Conservation (phyloP, 1,284 basidiomycete species). For the Caloboletus inedulis region DNA sequence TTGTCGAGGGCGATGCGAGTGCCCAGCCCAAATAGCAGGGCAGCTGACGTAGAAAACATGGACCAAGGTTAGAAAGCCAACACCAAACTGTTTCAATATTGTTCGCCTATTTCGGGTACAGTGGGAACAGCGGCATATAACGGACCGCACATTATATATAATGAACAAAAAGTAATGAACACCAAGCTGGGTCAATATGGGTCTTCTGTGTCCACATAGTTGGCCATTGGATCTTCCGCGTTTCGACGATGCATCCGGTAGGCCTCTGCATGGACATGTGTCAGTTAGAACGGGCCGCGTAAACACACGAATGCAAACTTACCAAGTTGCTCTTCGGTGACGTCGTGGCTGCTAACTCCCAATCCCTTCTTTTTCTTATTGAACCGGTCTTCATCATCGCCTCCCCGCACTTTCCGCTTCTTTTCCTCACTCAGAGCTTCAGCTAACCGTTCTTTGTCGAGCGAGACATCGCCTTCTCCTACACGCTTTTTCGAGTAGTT, state of each 20-base stretch:
- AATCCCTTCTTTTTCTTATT: conserved; percentile 58
- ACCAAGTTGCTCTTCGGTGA: conserved; percentile 93
- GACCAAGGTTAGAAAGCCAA: conserved; percentile 28
- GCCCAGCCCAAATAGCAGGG: conserved; percentile 55
- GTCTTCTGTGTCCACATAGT: conserved; percentile 64
- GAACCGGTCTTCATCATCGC: conserved; percentile 55
- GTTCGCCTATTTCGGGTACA: conserved; percentile 25
- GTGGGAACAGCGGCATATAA: conserved; percentile 37
- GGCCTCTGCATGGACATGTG: conserved; percentile 56
- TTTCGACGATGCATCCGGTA: conserved; percentile 74
- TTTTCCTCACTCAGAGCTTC: conserved; percentile 76
- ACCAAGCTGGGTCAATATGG: conserved; percentile 22
- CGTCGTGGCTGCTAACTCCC: conserved; percentile 58
- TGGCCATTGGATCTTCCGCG: conserved; percentile 86
- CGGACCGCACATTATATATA: conserved; percentile 24
- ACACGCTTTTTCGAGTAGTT: conserved; percentile 66
- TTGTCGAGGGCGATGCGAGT: conserved; percentile 66
- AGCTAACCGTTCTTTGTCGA: conserved; percentile 68
- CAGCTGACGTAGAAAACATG: conserved; percentile 43
- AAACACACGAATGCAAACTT: conserved; percentile 31
- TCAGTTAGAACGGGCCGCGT: conserved; percentile 1
- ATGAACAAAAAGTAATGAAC: conserved; percentile 15
- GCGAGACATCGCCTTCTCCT: conserved; percentile 70
- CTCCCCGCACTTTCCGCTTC: conserved; percentile 66
- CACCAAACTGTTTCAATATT: conserved; percentile 13